Evolutionary conservation across 1,139 yeast species (phyloP).

Genomic region (Debaryomyces udenii): DNA sequence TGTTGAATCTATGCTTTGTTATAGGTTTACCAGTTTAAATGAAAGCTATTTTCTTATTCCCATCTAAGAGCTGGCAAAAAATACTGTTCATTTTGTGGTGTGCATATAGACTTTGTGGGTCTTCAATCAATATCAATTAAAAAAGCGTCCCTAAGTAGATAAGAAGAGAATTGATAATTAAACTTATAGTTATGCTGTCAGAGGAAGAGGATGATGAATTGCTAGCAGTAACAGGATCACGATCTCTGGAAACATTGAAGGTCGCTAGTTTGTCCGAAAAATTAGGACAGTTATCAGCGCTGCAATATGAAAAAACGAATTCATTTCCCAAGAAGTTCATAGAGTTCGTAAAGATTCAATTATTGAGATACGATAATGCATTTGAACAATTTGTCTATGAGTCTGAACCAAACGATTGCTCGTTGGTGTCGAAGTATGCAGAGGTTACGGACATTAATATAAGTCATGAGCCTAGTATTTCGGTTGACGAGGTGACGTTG

Average conservation of each 20-base stretch:
- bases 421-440: conserved; percentile 53
- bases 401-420: conserved; percentile 58
- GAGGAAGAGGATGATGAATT: conserved; percentile 10
- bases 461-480: conserved; percentile 20
- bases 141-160: no score
- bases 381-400: conserved; percentile 44
- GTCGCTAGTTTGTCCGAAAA: conserved; percentile 6
- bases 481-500: conserved; percentile 41
- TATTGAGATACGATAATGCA: conserved; percentile 29
- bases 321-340: conserved; percentile 26
- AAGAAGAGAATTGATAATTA: no score
- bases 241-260: not conserved
- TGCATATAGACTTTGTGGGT: no score
- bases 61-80: no score
- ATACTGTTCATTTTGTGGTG: no score
- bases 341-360: conserved; percentile 30
- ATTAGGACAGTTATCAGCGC: conserved; percentile 7
- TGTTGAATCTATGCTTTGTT: not conserved
- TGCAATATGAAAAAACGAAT: conserved; percentile 23
- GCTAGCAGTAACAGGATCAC: conserved; percentile 4
- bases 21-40: not conserved
- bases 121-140: no score
- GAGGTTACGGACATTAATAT: conserved; percentile 41
- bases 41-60: no score
- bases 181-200: conserved; percentile 8